A percentile compares a stretch with the other conserved stretches of the same genome.
Conservation (phyloP, 257 asterid species). For the Sherardia arvensis region DNA sequence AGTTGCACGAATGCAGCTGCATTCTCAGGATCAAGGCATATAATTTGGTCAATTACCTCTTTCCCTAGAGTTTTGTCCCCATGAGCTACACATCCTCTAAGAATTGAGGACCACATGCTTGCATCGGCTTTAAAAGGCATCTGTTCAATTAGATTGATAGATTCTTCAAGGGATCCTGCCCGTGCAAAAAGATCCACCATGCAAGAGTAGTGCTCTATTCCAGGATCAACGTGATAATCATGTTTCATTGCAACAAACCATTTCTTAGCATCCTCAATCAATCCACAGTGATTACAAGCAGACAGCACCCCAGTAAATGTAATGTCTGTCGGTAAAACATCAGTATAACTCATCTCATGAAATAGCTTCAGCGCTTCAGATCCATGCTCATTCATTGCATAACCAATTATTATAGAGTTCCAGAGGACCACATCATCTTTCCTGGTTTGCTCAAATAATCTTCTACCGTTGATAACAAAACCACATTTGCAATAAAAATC, state of each 20-base stretch:
- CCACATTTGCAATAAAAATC: slow-evolving; percentile 88
- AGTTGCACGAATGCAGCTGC: slow-evolving; percentile 68
- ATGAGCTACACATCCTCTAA: slow-evolving; percentile 65
- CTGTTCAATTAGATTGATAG: slow-evolving; percentile 43
- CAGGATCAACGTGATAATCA: slow-evolving; percentile 49
- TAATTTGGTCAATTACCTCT: slow-evolving; percentile 42
- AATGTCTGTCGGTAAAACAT: slow-evolving; percentile 40
- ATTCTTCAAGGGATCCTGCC: slow-evolving; percentile 55
- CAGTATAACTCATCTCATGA: slow-evolving; percentile 43
- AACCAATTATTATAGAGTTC: slow-evolving; percentile 91
- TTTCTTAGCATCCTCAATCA: slow-evolving; percentile 66
- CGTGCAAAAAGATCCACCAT: slow-evolving; percentile 78
- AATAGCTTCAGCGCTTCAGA: slow-evolving; percentile 54
- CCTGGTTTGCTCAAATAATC: slow-evolving; percentile 43
- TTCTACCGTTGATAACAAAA: slow-evolving; percentile 38
- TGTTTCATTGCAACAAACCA: slow-evolving; percentile 62
- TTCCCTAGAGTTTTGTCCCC: slow-evolving; percentile 49
- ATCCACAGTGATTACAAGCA: slow-evolving; percentile 90
- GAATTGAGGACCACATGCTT: slow-evolving; percentile 66
- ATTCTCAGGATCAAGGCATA: slow-evolving; percentile 60
- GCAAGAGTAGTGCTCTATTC: slow-evolving; percentile 86
- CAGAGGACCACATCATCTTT: slow-evolving; percentile 53
- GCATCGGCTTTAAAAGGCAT: slow-evolving; percentile 58
- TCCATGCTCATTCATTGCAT: slow-evolving; percentile 81
- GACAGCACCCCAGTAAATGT: slow-evolving; percentile 80